Evolutionary conservation across 352 stramenopile genomes (phyloP).

Genomic region (Elongisporangium prolatum): DNA sequence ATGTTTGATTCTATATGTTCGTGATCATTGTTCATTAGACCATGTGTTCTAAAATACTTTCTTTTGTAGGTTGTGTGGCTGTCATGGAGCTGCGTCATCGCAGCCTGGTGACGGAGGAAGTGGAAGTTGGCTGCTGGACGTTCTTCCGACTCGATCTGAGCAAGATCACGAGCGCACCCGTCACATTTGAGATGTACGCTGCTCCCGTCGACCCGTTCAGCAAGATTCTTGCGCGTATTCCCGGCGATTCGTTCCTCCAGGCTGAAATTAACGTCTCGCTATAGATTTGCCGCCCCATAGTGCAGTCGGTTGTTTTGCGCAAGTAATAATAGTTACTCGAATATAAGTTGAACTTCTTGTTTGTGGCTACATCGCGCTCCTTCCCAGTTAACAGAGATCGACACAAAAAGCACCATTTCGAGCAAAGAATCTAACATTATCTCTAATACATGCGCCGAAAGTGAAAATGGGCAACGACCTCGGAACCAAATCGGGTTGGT

Average conservation of each 20-base stretch:
- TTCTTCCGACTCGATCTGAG: constrained; percentile 87
- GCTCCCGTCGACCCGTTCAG: constrained; percentile 78
- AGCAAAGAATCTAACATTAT: neutral
- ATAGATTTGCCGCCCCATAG: constrained; percentile 19
- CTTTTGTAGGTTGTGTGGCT: constrained; percentile 63
- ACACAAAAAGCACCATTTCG: neutral
- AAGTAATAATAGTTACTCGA: neutral
- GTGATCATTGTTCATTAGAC: neutral
- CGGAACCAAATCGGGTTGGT: neutral
- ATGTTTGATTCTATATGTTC: constrained; percentile 13
- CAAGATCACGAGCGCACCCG: constrained; percentile 82
- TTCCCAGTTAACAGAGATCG: neutral
- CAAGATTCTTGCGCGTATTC: constrained; percentile 82
- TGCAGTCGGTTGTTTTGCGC: neutral
- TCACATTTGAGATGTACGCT: constrained; percentile 89
- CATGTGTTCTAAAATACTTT: constrained; percentile 3
- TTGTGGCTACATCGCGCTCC: neutral
- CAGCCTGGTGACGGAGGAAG: constrained; percentile 77
- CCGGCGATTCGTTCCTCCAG: constrained; percentile 85
- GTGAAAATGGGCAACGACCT: neutral
- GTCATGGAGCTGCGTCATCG: constrained; percentile 86
- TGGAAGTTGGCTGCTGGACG: constrained; percentile 87
- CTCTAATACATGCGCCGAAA: neutral
- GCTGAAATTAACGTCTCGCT: constrained; percentile 86
- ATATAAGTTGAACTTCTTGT: neutral